Base-by-base conservation (phyloP, 495 filamentous ascomycete genomes). In the Penicillium paradoxum region DNA sequence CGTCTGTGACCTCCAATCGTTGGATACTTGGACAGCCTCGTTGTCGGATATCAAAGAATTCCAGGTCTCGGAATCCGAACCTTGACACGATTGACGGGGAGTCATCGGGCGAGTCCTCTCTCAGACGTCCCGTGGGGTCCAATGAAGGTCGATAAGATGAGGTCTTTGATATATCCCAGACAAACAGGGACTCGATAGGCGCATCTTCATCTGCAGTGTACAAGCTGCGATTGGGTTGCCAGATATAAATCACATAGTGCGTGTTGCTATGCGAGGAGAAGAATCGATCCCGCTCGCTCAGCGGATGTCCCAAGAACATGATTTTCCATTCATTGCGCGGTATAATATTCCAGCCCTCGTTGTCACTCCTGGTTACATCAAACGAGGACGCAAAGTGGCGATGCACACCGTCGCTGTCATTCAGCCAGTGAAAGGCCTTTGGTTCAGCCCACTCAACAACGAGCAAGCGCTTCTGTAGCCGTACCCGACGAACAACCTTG, bases 301-400 rank as follows among this genome's bases (percentile, higher is more conserved):
- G 57, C 4, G 83, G 80, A 24, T 86, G 75, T 6, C 82, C 83
- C 4, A 81, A 69, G 47, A 80, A 81, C 67, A 84, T 79, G 9
- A 87, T 79, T 57, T 84, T 83, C 80, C 81, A 88, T 59, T 88
- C 83, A 53, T 82, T 85, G n/a, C 84, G 81, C 22, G 78, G 77
- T 1, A 55, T 56, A 41, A 84, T 65, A 11, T 59, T 59, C 77
- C 77, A 84, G n/a, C 65, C 66, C 25, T 53, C 65, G 9, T 57
- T 34, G 0, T 32, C 48, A 10, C 46, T 36, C 4, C 22, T 45
- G 8, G 30, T 56, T 17, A 87, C 64, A 55, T 84, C 78, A 59
- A 83, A 87, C 0, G 79, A 79, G 4, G 81, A 83, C 9, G 81
- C 84, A 62, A 80, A 87, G 57, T 88, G 84, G 15, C 82, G 74